These are phyloP conservation scores for Mrakia frigida DNA, from an alignment of 768 basidiomycete genomes.

Conservation along the genomic window DNA sequence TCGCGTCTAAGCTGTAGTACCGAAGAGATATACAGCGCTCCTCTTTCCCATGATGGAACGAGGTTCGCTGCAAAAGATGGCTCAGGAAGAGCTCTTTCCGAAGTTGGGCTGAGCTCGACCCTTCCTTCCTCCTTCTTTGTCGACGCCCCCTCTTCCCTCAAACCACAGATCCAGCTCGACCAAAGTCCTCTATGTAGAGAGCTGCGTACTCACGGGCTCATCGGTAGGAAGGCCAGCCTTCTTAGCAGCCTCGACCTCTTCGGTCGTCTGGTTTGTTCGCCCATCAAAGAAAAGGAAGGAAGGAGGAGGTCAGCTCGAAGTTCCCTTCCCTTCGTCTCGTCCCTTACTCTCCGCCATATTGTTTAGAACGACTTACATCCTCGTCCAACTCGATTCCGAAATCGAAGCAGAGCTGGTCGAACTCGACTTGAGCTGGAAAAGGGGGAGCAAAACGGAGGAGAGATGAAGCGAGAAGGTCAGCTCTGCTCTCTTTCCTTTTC, in stretches of 20 bases:
- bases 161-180: too few species aligned
- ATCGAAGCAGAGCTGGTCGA: slow-evolving; percentile 92
- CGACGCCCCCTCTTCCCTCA: neutral
- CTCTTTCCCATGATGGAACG: too few species aligned
- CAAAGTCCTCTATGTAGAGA: too few species aligned
- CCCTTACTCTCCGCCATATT: too few species aligned
- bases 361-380: slow-evolving; percentile 60
- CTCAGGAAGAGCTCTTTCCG: neutral
- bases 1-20: too few species aligned
- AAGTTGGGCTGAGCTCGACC: neutral
- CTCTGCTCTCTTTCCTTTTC: neutral
- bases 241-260: slow-evolving; percentile 73
- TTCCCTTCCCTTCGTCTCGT: neutral
- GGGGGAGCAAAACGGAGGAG: slow-evolving; percentile 42
- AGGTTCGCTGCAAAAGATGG: neutral
- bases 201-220: slow-evolving; percentile 57
- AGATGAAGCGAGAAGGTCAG: slow-evolving; percentile 11
- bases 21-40: too few species aligned
- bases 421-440: slow-evolving; percentile 76
- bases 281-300: slow-evolving; percentile 4
- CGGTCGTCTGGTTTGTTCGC: slow-evolving; percentile 63
- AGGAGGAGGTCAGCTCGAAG: slow-evolving; percentile 6
- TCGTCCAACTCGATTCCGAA: slow-evolving; percentile 97
- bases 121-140: neutral
- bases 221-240: slow-evolving; percentile 73